Evolutionary conservation across 768 basidiomycete species (phyloP).

Genomic region (Trametes sanguinea): DNA sequence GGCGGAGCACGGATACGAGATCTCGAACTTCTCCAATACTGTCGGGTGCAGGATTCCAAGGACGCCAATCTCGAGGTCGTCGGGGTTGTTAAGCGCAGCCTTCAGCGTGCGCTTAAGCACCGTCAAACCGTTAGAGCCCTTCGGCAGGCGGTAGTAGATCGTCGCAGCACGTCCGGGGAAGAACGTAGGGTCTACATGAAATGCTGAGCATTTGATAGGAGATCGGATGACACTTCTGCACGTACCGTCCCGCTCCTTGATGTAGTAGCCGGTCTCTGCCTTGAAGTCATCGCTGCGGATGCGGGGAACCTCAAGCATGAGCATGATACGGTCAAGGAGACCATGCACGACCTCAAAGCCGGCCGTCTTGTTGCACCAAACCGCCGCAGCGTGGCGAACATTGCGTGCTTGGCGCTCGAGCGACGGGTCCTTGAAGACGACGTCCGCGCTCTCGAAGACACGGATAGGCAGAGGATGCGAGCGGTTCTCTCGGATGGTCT

Average conservation of each 20-base stretch:
- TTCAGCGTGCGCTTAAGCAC: constrained; percentile 48
- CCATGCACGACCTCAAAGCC: constrained; percentile 98
- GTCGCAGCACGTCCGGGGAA: constrained; percentile 95
- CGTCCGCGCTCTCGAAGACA: constrained; percentile 92
- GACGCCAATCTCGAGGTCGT: constrained; percentile 80
- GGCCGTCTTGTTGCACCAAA: constrained; percentile 96
- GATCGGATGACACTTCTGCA: constrained; percentile 9
- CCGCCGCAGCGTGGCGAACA: constrained; percentile 81
- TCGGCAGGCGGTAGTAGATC: constrained; percentile 77
- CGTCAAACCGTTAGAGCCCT: constrained; percentile 32
- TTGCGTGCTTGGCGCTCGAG: constrained; percentile 87
- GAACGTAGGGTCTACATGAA: constrained; percentile 76
- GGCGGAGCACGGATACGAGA: constrained; percentile 91
- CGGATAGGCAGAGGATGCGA: constrained; percentile 90
- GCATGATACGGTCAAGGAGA: constrained; percentile 92
- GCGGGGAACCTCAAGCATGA: constrained; percentile 88
- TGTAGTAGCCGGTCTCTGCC: constrained; percentile 83
- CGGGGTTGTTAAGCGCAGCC: constrained; percentile 40
- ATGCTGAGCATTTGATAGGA: neutral
- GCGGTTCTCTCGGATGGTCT: constrained; percentile 95
- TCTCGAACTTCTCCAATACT: constrained; percentile 92
- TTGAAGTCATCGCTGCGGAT: constrained; percentile 59
- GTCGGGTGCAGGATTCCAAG: constrained; percentile 92
- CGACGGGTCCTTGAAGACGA: constrained; percentile 82
- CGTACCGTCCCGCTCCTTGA: constrained; percentile 83